These are phyloP conservation scores for Cladophialophora exuberans DNA, from an alignment of 2,329 filamentous ascomycete species.

Conservation along the genomic window DNA sequence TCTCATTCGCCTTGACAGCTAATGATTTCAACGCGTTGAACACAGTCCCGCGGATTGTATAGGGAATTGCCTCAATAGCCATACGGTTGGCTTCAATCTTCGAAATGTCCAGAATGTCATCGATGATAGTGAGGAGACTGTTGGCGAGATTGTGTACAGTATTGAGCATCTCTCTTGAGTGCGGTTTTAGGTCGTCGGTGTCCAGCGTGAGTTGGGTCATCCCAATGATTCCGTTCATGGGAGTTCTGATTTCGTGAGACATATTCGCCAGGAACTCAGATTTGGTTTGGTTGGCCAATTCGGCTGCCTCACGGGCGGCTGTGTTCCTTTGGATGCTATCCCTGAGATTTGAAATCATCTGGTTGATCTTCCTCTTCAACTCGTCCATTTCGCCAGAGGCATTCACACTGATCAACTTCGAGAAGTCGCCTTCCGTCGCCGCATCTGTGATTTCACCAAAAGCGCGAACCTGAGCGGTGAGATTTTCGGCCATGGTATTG, in stretches of 20 bases:
- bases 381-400: slow-evolving; percentile 99
- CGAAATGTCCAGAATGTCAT: slow-evolving; percentile 71
- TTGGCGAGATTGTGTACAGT: slow-evolving; percentile 97
- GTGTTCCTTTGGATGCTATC: slow-evolving; percentile 98
- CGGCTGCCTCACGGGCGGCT: slow-evolving; percentile 90
- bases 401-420: slow-evolving; percentile 93
- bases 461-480: slow-evolving; percentile 95
- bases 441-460: slow-evolving; percentile 99
- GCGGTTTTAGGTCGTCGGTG: slow-evolving; percentile 89
- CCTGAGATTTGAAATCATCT: slow-evolving; percentile 94
- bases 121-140: slow-evolving; percentile 94
- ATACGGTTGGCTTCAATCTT: slow-evolving; percentile 93
- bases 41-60: slow-evolving; percentile 89
- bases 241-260: slow-evolving; percentile 97
- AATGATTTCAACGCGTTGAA: slow-evolving; percentile 97
- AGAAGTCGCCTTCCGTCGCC: slow-evolving; percentile 95
- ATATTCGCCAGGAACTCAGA: slow-evolving; percentile 98
- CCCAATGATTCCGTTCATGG: slow-evolving; percentile 96
- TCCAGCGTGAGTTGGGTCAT: slow-evolving; percentile 98
- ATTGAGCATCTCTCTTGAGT: slow-evolving; percentile 97
- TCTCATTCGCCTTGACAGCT: slow-evolving; percentile 96
- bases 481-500: slow-evolving; percentile 84
- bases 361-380: slow-evolving; percentile 97
- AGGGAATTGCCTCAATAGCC: slow-evolving; percentile 98
- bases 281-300: slow-evolving; percentile 96